These are phyloP conservation scores for Pogostemon cablin DNA, from an alignment of 257 asterid genomes.

Conservation along the genomic window DNA sequence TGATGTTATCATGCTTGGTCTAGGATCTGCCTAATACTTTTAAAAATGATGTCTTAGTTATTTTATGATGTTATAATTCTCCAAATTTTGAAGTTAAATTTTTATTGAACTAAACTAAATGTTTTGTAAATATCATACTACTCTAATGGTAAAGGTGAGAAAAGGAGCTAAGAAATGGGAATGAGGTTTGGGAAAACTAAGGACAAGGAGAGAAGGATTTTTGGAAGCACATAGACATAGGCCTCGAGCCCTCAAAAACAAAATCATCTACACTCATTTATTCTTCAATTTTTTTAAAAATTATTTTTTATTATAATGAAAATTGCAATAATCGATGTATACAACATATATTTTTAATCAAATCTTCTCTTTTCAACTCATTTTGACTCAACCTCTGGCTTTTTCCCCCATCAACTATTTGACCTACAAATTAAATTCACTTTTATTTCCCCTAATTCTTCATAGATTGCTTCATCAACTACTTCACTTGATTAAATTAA, in stretches of 20 bases:
- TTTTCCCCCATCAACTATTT: slow-evolving; percentile 4
- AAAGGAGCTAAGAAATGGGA: background rate
- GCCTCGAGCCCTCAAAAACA: slow-evolving; percentile 48
- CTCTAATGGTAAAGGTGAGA: background rate
- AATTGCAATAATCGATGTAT: background rate
- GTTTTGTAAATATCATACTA: background rate
- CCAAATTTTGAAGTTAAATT: too few relatives aligned
- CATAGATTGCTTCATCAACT: too few relatives aligned
- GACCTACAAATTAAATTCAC: background rate
- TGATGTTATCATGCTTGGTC: too few relatives aligned
- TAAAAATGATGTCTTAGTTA: too few relatives aligned
- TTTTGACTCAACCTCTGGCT: slow-evolving; percentile 9
- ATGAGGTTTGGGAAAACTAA: slow-evolving; percentile 11
- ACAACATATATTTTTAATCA: slow-evolving; percentile 11
- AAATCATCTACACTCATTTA: slow-evolving; percentile 14
- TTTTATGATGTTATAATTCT: too few relatives aligned
- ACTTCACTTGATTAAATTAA: too few relatives aligned
- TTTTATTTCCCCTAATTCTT: slow-evolving; percentile 24
- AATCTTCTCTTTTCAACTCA: slow-evolving; percentile 9
- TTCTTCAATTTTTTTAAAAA: background rate
- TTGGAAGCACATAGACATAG: slow-evolving; percentile 29
- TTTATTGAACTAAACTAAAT: too few relatives aligned
- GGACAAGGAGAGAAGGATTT: background rate
- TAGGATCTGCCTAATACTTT: too few relatives aligned
- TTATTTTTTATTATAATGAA: too few relatives aligned